Base-by-base conservation (phyloP, 1,139 yeast species). In the Scheffersomyces illinoinensis region DNA sequence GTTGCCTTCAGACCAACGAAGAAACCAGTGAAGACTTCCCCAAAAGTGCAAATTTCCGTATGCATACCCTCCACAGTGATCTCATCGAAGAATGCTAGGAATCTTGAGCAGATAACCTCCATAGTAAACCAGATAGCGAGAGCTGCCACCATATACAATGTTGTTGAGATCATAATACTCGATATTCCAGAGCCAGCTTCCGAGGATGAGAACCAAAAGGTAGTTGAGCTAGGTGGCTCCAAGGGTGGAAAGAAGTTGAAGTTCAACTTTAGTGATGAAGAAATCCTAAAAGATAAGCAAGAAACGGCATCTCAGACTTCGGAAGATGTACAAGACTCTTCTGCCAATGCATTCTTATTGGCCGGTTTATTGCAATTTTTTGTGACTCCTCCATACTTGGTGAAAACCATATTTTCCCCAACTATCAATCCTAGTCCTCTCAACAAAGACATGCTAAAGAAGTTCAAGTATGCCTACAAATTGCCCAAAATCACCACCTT, bases 301-400 rank as follows among this genome's bases (percentile, higher is more conserved):
- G 62, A 59, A 20, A 60, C 39, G 10, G 57, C 57, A 62, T 66
- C 54, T 63, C 71, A 69, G 50, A 72, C 67, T 4, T 61, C 64
- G 1, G 62, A 58, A 14, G 69, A 64, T 33, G 47, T 33, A 26
- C 54, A 17, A 39, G 23, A 47, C 46, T 59, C 61, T 57, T 62
- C 57, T 20, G 68, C 56, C 17, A 59, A 79, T 50, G 76, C 87
- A 0, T 74, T 88, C 68, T 68, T 87, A 19, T 79, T 91, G 53
- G 96, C 96, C 0, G 81, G 89, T 1, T 77, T 93, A 56, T 76
- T 93, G 57, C 97, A 92, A 70, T 93, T 79, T 69, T 91, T 91
- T 67, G 85, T 93, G 18, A 93, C 98, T 0, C 98, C 98, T 0
- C 91, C 93, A 55, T 91, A 93, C 68, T 78, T 93, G 50, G 83